Evolutionary conservation across 108 stramenopile genomes (phyloP).

Genomic region (Nitzschia sp.): DNA sequence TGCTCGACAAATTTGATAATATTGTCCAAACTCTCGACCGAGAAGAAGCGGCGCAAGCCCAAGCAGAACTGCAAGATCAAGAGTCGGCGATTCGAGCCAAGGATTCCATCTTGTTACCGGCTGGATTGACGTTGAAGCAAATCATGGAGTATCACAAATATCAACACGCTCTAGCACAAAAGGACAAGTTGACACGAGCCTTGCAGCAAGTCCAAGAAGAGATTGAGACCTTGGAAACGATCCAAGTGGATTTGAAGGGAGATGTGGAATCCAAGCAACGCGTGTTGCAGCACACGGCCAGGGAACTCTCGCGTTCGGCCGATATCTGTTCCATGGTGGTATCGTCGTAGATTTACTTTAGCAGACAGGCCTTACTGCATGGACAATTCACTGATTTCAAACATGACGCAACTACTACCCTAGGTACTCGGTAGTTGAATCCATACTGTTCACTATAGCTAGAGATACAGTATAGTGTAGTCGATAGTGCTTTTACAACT

Average conservation of each 20-base stretch:
- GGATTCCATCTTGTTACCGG: conserved; percentile 26
- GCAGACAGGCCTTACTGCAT: background rate
- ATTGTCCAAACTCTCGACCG: conserved; percentile 19
- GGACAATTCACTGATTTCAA: background rate
- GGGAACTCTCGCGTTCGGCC: conserved; percentile 25
- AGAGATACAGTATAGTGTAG: no score
- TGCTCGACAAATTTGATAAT: conserved; percentile 15
- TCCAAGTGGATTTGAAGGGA: background rate
- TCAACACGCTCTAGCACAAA: conserved; percentile 2
- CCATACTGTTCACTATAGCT: no score
- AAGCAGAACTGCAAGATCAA: conserved; percentile 30
- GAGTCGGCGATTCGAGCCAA: conserved; percentile 24
- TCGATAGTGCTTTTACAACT: no score
- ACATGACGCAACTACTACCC: no score
- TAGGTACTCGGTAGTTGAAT: no score
- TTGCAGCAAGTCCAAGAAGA: conserved; percentile 13
- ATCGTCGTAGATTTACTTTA: background rate
- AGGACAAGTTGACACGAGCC: conserved; percentile 9
- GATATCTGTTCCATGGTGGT: conserved; percentile 47
- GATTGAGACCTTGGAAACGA: conserved; percentile 11
- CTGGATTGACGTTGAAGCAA: conserved; percentile 27
- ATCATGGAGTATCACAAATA: conserved; percentile 25
- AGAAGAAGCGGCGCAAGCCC: conserved; percentile 15
- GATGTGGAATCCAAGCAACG: conserved; percentile 8
- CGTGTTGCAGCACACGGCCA: conserved; percentile 19